These are phyloP conservation scores for Tetraselmis chui DNA, from an alignment of 139 green algal species.

Conservation along the genomic window DNA sequence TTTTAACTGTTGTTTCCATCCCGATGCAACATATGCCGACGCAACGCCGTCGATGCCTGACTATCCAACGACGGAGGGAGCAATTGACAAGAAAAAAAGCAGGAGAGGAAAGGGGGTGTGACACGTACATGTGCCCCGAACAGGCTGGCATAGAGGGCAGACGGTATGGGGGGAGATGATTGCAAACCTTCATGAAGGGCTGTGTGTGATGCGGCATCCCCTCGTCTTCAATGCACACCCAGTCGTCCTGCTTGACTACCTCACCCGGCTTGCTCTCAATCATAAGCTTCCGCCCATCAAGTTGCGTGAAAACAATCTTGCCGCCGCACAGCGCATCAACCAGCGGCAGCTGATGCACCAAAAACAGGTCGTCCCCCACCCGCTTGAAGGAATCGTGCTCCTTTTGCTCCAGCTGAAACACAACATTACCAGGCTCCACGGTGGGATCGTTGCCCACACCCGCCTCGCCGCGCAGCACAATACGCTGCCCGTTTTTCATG, in stretches of 20 bases:
- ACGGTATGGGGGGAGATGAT: no score
- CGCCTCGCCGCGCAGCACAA: conserved; percentile 89
- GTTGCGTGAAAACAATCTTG: conserved; percentile 72
- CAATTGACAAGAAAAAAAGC: no score
- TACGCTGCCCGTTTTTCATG: conserved; percentile 71
- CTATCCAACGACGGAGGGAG: no score
- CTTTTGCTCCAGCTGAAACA: conserved; percentile 92
- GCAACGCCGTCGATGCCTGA: no score
- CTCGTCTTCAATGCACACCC: conserved; percentile 65
- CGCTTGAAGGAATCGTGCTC: conserved; percentile 89
- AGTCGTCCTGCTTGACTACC: conserved; percentile 88
- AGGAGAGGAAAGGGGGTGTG: no score
- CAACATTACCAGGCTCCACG: conserved; percentile 86
- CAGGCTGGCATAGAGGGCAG: no score
- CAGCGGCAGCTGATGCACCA: conserved; percentile 83
- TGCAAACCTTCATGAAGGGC: conserved; percentile 67
- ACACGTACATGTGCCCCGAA: no score
- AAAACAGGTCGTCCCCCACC: conserved; percentile 82
- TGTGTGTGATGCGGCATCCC: conserved; percentile 90
- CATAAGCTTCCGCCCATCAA: conserved; percentile 80
- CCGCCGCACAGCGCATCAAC: conserved; percentile 83
- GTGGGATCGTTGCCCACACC: conserved; percentile 72
- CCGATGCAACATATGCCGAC: no score
- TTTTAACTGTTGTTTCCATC: no score
- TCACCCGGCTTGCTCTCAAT: conserved; percentile 55